phyloP scores from a whole-genome alignment of 768 basidiomycete species.

The Antrodiella citrinella region DNA sequence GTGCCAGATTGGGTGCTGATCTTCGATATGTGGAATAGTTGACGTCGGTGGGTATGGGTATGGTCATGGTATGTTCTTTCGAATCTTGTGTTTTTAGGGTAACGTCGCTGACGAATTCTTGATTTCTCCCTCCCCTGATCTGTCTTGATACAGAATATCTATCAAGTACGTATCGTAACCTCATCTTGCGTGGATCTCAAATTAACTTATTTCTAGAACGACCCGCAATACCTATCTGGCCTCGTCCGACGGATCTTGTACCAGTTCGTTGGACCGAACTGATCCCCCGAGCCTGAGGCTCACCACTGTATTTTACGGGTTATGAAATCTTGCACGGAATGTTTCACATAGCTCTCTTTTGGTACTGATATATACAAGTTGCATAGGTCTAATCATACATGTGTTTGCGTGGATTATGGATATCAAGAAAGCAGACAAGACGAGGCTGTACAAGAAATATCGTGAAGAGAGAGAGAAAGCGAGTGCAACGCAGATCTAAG shows the following conservation, averaged over 20 bases:
- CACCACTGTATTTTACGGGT: neutral
- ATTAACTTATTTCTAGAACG: constrained; percentile 29
- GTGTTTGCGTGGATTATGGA: too few species aligned
- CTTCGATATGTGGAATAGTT: constrained; percentile 27
- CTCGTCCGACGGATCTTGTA: constrained; percentile 76
- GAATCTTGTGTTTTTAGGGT: neutral
- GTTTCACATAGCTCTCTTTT: too few species aligned
- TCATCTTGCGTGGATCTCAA: neutral
- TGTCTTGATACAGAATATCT: constrained; percentile 49
- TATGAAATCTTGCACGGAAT: too few species aligned
- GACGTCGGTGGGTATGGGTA: constrained; percentile 75
- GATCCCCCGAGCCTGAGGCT: neutral
- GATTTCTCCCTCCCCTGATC: neutral
- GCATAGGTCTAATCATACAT: too few species aligned
- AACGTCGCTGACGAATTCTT: too few species aligned
- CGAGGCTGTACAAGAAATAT: too few species aligned
- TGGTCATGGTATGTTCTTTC: constrained; percentile 68
- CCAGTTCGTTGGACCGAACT: constrained; percentile 88
- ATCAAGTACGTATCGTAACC: constrained; percentile 42
- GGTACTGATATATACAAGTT: too few species aligned
- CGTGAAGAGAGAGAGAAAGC: too few species aligned
- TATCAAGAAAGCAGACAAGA: too few species aligned
- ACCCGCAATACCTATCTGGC: constrained; percentile 76
- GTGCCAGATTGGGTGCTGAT: constrained; percentile 3
- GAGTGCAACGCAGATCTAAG: too few species aligned